phyloP scores from a whole-genome alignment of 139 green algal genomes.

The Mychonastes homosphaera region DNA sequence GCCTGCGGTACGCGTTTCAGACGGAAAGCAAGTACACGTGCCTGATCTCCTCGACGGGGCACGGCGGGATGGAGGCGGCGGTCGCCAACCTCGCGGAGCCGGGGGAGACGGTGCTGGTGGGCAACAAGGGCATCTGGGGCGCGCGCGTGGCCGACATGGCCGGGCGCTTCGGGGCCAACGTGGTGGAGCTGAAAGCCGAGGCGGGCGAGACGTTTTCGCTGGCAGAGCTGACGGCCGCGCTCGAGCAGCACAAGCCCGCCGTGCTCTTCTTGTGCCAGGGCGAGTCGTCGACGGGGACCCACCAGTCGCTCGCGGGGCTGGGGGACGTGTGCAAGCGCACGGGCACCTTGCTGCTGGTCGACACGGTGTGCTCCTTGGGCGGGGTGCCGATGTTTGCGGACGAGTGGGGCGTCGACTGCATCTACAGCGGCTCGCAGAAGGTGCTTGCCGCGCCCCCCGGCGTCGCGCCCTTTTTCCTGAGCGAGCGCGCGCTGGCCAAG shows the following conservation, averaged over 20 bases:
- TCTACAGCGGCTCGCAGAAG: constrained; percentile 43
- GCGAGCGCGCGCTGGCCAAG: constrained; percentile 61
- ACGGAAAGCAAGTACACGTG: constrained; percentile 74
- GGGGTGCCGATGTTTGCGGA: constrained; percentile 65
- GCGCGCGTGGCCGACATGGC: constrained; percentile 72
- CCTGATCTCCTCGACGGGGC: constrained; percentile 68
- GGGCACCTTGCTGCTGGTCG: constrained; percentile 80
- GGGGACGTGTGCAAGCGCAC: constrained; percentile 67
- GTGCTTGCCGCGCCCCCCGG: constrained; percentile 26
- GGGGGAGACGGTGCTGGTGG: constrained; percentile 72
- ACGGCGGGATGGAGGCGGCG: constrained; percentile 79
- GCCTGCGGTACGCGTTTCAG: constrained; percentile 79
- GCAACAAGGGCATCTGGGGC: constrained; percentile 86
- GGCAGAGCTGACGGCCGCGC: constrained; percentile 40
- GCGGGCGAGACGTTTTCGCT: constrained; percentile 59
- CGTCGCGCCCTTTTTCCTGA: constrained; percentile 62
- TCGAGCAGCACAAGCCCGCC: constrained; percentile 68
- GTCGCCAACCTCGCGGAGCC: constrained; percentile 87
- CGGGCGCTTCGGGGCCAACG: constrained; percentile 63
- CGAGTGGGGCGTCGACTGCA: constrained; percentile 68
- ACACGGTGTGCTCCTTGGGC: constrained; percentile 83
- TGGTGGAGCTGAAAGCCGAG: constrained; percentile 57
- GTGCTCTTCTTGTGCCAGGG: constrained; percentile 82
- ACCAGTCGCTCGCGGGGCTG: constrained; percentile 50
- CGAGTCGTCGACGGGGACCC: constrained; percentile 72